Evolutionary conservation across 768 basidiomycete species (phyloP).

Genomic region (Boletus tomentosulus): DNA sequence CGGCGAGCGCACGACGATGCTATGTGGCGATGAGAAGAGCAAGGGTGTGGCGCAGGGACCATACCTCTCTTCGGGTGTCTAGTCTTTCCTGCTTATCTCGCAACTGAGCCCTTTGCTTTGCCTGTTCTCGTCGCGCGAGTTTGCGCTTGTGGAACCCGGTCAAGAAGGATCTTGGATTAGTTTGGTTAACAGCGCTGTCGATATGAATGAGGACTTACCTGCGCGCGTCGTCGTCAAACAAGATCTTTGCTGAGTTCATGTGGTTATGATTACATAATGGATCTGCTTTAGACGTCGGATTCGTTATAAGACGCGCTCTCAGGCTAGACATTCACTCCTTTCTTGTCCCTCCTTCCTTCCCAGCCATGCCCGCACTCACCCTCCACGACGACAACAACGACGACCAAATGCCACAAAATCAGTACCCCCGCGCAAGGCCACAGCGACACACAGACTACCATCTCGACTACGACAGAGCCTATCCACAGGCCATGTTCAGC

Average conservation of each 20-base stretch:
- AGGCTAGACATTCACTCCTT: constrained; percentile 31
- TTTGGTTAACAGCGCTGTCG: constrained; percentile 13
- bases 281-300: constrained; percentile 24
- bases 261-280: constrained; percentile 24
- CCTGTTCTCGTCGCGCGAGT: constrained; percentile 74
- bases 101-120: constrained; percentile 67
- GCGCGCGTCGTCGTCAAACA: constrained; percentile 85
- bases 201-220: constrained; percentile 41
- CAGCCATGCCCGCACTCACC: constrained; percentile 29
- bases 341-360: background rate
- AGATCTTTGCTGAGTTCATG: constrained; percentile 32
- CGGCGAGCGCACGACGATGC: constrained; percentile 75
- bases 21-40: constrained; percentile 31
- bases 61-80: constrained; percentile 75
- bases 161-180: constrained; percentile 66
- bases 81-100: constrained; percentile 72
- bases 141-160: constrained; percentile 95
- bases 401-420: constrained; percentile 5
- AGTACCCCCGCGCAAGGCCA: constrained; percentile 21
- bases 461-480: constrained; percentile 16
- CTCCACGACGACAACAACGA: constrained; percentile 2
- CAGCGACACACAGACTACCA: constrained; percentile 20
- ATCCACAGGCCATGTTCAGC: constrained; percentile 14
- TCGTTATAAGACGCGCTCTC: constrained; percentile 34
- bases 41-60: background rate